Evolutionary conservation across 257 asterid species (phyloP).

Genomic region (Solanum infundibuliforme): DNA sequence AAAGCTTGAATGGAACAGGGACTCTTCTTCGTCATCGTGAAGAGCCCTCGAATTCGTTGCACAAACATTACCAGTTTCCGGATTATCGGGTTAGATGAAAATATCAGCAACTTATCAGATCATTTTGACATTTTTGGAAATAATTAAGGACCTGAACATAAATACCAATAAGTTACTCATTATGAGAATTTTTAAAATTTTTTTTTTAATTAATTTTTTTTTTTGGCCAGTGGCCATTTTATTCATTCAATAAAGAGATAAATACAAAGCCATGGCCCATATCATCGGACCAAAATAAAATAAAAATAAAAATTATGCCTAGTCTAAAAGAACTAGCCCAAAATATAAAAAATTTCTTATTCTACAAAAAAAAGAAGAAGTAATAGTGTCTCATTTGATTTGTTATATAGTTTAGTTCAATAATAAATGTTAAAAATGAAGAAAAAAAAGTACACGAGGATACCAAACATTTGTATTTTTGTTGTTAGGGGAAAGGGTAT

Average conservation of each 20-base stretch:
- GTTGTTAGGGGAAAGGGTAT: background rate
- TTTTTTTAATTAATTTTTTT: no score
- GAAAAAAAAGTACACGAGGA: background rate
- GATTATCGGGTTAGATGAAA: background rate
- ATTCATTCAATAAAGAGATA: no score
- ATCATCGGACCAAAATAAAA: no score
- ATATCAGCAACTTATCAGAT: background rate
- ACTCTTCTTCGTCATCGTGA: slow-evolving; percentile 44
- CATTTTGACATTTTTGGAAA: background rate
- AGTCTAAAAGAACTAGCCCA: no score
- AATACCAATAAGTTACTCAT: background rate
- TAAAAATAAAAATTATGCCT: no score
- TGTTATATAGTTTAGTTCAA: background rate
- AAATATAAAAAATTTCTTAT: no score
- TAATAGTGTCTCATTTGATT: background rate
- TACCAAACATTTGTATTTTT: background rate
- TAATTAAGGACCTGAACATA: background rate
- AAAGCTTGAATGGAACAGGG: slow-evolving; percentile 59
- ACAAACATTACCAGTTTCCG: slow-evolving; percentile 18
- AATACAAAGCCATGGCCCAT: no score
- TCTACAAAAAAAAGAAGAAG: no score
- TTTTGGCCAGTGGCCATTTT: no score
- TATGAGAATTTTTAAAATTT: background rate
- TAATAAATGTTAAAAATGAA: background rate
- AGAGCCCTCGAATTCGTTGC: slow-evolving; percentile 25